Percentiles rank a stretch among this genome's conserved stretches.
Evolutionary conservation across 371 early-diverging fungal species (phyloP).

Genomic region (Rhizopus delemar): DNA sequence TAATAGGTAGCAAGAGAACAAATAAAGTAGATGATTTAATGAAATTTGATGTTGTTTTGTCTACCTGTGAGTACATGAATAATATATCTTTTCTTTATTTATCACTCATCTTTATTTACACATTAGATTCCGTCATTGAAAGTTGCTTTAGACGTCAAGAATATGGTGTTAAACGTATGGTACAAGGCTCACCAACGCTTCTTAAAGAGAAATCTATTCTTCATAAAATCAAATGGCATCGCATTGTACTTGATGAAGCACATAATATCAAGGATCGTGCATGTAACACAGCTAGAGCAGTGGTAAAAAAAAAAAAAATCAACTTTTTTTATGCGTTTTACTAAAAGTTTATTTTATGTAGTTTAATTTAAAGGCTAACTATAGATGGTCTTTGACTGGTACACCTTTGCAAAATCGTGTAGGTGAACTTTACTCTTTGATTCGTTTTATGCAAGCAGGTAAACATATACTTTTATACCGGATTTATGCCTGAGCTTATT

Average conservation of each 20-base stretch:
- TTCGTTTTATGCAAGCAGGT: slow-evolving; percentile 79
- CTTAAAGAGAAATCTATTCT: slow-evolving; percentile 69
- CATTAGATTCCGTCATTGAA: slow-evolving; percentile 77
- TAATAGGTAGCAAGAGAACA: slow-evolving; percentile 45
- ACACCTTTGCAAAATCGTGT: slow-evolving; percentile 98
- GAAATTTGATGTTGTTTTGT: slow-evolving; percentile 79
- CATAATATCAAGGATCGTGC: slow-evolving; percentile 96
- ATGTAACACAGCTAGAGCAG: slow-evolving; percentile 86
- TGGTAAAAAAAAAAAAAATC: slow-evolving; percentile 49
- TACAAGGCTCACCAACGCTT: slow-evolving; percentile 40
- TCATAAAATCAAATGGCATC: slow-evolving; percentile 80
- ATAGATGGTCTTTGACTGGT: slow-evolving; percentile 91
- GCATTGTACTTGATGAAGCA: slow-evolving; percentile 93
- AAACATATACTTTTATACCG: background rate
- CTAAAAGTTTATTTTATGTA: slow-evolving; percentile 12
- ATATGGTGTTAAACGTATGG: slow-evolving; percentile 57
- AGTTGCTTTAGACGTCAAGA: slow-evolving; percentile 71
- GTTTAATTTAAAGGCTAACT: slow-evolving; percentile 75
- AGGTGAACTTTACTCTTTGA: slow-evolving; percentile 94
- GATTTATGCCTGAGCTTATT: background rate
- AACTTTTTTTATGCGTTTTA: background rate
- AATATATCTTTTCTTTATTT: background rate
- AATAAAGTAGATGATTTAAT: slow-evolving; percentile 50
- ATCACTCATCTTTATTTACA: background rate
- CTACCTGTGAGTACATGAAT: slow-evolving; percentile 65